Evolutionary conservation across 1,139 yeast species (phyloP).

Genomic region (Keqinozyma sinolaborantium): DNA sequence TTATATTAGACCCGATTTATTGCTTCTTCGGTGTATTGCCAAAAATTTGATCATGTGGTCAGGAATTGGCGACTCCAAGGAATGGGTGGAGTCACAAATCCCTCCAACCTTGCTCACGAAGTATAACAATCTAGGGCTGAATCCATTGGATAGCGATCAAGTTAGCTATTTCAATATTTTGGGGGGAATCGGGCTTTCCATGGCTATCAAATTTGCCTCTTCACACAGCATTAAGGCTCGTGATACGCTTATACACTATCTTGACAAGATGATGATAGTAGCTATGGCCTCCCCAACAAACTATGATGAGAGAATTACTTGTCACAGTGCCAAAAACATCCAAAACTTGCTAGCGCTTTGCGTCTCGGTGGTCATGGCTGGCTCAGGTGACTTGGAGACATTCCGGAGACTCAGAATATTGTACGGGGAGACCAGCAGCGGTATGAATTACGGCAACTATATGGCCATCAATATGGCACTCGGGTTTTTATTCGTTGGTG

Average conservation of each 20-base stretch:
- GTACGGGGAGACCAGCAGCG: conserved; percentile 53
- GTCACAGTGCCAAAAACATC: conserved; percentile 52
- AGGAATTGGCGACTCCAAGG: conserved; percentile 42
- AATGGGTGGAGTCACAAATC: conserved; percentile 62
- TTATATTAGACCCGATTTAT: conserved; percentile 77
- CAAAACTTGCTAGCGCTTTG: conserved; percentile 63
- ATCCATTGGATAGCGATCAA: conserved; percentile 54
- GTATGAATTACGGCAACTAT: conserved; percentile 62
- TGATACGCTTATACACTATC: conserved; percentile 52
- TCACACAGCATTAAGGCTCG: conserved; percentile 55
- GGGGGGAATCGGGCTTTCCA: conserved; percentile 73
- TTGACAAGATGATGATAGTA: conserved; percentile 61
- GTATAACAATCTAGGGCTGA: conserved; percentile 18
- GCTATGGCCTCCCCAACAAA: conserved; percentile 44
- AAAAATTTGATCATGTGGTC: conserved; percentile 80
- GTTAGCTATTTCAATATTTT: conserved; percentile 63
- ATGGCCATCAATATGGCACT: conserved; percentile 80
- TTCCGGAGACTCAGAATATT: conserved; percentile 69
- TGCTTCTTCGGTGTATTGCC: conserved; percentile 67
- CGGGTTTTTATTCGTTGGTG: conserved; percentile 86
- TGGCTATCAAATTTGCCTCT: conserved; percentile 78
- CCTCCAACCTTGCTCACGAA: conserved; percentile 41
- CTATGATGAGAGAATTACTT: conserved; percentile 61
- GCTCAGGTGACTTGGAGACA: conserved; percentile 82
- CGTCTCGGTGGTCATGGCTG: conserved; percentile 78